Conservation (phyloP, 2,329 filamentous ascomycete species). For the Pyrenochaeta sp. region DNA sequence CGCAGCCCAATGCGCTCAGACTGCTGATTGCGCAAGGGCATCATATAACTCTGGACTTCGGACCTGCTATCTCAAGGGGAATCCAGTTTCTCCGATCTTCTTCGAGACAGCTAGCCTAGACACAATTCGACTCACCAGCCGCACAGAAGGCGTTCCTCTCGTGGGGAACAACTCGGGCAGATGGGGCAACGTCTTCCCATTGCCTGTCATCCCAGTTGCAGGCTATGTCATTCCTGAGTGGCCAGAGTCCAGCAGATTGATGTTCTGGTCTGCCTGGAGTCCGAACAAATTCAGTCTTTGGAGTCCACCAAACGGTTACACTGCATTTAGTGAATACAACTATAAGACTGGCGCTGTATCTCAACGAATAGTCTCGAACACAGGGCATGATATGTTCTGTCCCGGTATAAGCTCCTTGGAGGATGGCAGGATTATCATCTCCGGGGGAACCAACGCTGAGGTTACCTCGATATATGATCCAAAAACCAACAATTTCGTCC, state of each 20-base stretch:
- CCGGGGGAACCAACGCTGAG: slow-evolving; percentile 25
- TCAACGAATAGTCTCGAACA: slow-evolving; percentile 21
- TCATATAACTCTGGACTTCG: too few relatives aligned
- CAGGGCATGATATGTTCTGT: slow-evolving; percentile 33
- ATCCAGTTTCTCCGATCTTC: too few relatives aligned
- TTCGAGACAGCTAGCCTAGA: too few relatives aligned
- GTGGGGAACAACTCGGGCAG: too few relatives aligned
- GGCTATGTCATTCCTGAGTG: slow-evolving; percentile 28
- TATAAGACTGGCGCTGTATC: slow-evolving; percentile 18
- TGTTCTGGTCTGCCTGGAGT: slow-evolving; percentile 26
- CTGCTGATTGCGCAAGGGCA: too few relatives aligned
- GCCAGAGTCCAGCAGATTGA: slow-evolving; percentile 20
- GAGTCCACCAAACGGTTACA: slow-evolving; percentile 16
- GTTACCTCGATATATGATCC: slow-evolving; percentile 26
- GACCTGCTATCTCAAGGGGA: too few relatives aligned
- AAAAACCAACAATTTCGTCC: slow-evolving; percentile 14
- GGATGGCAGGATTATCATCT: slow-evolving; percentile 28
- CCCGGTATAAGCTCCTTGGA: slow-evolving; percentile 24
- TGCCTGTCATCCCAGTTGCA: slow-evolving; percentile 31
- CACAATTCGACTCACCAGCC: too few relatives aligned
- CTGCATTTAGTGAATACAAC: slow-evolving; percentile 31
- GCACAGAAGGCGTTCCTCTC: too few relatives aligned
- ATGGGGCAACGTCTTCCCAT: slow-evolving; percentile 22
- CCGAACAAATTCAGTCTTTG: slow-evolving; percentile 12
- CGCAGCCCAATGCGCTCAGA: too few relatives aligned